phyloP scores from a whole-genome alignment of 2,329 filamentous ascomycete genomes.

The Fonsecaea nubica region DNA sequence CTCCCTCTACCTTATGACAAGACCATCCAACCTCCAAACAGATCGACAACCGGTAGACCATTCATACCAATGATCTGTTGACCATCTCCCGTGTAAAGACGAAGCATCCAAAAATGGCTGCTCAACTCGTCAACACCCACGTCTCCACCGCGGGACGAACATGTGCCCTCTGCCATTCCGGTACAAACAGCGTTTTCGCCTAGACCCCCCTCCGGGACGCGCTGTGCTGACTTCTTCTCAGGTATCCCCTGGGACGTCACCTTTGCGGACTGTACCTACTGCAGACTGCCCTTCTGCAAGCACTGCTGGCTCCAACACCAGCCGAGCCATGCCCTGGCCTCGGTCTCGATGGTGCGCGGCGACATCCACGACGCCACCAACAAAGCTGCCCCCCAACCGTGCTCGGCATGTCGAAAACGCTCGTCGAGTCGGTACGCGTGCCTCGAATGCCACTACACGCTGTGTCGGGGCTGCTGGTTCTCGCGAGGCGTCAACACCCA shows the following conservation, averaged over 20 bases:
- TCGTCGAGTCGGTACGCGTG: not conserved
- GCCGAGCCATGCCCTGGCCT: conserved; percentile 2
- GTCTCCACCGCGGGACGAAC: not conserved
- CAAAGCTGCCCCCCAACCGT: not conserved
- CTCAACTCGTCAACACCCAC: not conserved
- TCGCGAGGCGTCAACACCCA: not conserved
- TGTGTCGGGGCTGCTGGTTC: not conserved
- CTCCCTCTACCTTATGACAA: too few species aligned
- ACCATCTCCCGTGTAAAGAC: not conserved
- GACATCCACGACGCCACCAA: not conserved
- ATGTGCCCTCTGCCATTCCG: not conserved
- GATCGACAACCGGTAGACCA: not conserved
- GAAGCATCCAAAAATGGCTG: not conserved
- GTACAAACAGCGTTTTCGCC: not conserved
- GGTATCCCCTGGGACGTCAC: conserved; percentile 3
- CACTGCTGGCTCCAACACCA: conserved; percentile 1
- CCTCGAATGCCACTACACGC: not conserved
- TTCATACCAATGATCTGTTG: too few species aligned
- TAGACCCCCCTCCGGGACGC: not conserved
- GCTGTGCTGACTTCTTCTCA: not conserved
- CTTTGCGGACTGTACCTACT: not conserved
- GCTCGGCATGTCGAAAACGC: not conserved
- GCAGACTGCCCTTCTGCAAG: not conserved
- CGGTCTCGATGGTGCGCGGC: not conserved
- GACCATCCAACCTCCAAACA: too few species aligned